A percentile compares a stretch with the other conserved stretches of the same genome.
Evolutionary conservation across 78 protist genomes (phyloP).

Genomic region (Dictyostelium purpureum): DNA sequence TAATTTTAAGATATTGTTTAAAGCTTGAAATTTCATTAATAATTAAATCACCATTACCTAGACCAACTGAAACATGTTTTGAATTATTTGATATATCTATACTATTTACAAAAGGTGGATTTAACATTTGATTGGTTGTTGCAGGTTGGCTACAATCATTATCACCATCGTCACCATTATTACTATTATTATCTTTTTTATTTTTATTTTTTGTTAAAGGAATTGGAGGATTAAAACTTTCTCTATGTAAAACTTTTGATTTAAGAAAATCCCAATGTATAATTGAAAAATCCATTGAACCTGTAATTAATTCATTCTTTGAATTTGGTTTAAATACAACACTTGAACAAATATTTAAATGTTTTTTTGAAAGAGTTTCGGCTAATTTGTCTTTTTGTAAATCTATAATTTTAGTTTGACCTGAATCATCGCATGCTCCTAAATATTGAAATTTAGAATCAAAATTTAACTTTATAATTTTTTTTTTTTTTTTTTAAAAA

Average conservation of each 20-base stretch:
- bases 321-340: constrained; percentile 53
- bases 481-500: background rate
- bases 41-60: constrained; percentile 39
- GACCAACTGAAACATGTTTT: constrained; percentile 15
- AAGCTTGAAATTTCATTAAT: constrained; percentile 41
- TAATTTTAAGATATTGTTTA: background rate
- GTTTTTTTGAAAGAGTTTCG: constrained; percentile 46
- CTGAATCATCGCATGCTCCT: constrained; percentile 75
- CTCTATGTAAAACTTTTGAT: constrained; percentile 7
- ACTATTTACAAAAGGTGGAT: constrained; percentile 73
- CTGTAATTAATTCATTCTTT: constrained; percentile 46
- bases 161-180: too few relatives aligned
- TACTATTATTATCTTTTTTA: background rate
- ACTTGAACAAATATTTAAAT: constrained; percentile 61
- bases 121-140: constrained; percentile 56
- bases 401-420: constrained; percentile 66
- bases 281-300: constrained; percentile 51
- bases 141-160: too few relatives aligned
- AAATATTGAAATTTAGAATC: constrained; percentile 63
- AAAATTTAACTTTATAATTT: background rate
- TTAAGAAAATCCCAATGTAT: constrained; percentile 68
- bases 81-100: constrained; percentile 50
- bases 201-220: background rate
- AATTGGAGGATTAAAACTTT: constrained; percentile 8
- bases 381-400: constrained; percentile 9